These are phyloP conservation scores for Chondrus crispus DNA, from an alignment of 23 red algal genomes.

Conservation along the genomic window DNA sequence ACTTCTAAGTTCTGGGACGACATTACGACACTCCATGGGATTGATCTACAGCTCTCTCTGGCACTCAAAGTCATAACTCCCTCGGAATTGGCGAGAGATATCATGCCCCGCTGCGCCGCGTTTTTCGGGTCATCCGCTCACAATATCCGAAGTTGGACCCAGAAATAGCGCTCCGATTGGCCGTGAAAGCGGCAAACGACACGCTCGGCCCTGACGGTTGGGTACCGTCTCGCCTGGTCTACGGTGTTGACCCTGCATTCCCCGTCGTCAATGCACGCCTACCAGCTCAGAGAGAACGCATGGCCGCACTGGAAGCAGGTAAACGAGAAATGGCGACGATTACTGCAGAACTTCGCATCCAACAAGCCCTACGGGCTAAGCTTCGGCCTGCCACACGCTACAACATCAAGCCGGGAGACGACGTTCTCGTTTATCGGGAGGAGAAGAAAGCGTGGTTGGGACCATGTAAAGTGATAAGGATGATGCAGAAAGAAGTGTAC, in stretches of 20 bases:
- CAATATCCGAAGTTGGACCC: not conserved
- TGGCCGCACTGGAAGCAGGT: not conserved
- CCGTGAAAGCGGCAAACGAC: not conserved
- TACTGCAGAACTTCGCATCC: not conserved
- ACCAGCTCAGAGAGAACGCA: not conserved
- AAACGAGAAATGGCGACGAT: not conserved
- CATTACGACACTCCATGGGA: not conserved
- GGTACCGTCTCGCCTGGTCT: not conserved
- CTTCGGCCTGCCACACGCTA: constrained; percentile 4
- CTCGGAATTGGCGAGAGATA: constrained; percentile 3
- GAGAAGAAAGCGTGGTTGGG: not conserved
- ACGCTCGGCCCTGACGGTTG: not conserved
- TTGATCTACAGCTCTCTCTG: constrained; percentile 19
- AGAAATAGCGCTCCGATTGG: not conserved
- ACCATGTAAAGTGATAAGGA: not conserved
- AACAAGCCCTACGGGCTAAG: not conserved
- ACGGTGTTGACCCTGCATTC: not conserved
- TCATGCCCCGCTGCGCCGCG: not conserved
- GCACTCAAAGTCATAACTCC: constrained; percentile 10
- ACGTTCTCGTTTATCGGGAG: not conserved
- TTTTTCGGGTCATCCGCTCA: not conserved
- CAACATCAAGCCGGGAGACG: not conserved
- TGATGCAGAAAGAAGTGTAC: not conserved
- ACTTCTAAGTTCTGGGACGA: not conserved
- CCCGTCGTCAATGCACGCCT: not conserved